Base-by-base conservation (phyloP, 495 filamentous ascomycete species). In the Lophium mytilinum region DNA sequence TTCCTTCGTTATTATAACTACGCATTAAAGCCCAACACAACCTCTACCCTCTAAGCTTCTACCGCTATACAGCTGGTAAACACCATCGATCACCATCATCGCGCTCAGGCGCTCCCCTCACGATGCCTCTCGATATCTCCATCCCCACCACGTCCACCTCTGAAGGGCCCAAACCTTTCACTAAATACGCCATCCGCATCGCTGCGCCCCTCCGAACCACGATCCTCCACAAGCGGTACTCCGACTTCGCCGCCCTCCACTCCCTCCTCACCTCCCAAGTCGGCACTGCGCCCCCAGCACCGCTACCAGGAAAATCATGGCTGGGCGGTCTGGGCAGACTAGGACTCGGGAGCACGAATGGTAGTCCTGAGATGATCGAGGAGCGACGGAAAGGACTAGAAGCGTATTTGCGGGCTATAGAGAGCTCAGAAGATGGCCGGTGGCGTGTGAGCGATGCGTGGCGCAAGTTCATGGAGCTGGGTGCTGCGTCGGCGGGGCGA, bases 201-300 rank as follows among this genome's bases (percentile, higher is more conserved):
- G 85, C 88, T 56, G 83, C 92, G 4, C 90, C 93, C 9, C 83
- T 98, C 51, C 58, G 89, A 57, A 89, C 88, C 52, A 89, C 89
- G 68, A 86, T 85, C 66, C 78, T 96, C 58, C 83, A 85, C 59
- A 96, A 96, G 73, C 90, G 93, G 64, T 98, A 96, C 80, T 91
- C 85, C 53, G 94, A 97, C 69, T 97, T 98, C 73, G 73, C 77
- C 46, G 69, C 80, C 57, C 84, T 98, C 55, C 83, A 98, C 76
- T 63, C 69, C n/a, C 63, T 79, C 21, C 82, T 98, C 9, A 76
- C 75, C 63, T 72, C 78, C 55, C 76, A 84, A 63, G 82, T 84
- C 48, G 82, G 82, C 69, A 37, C 72, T 12, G 62, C 79, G 10
- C 86, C 85, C 0, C 85, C 91, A 24, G 71, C 72, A 9, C 73